Evolutionary conservation across 805 yeast species (phyloP).

Genomic region (Wickerhamomyces silvicola): DNA sequence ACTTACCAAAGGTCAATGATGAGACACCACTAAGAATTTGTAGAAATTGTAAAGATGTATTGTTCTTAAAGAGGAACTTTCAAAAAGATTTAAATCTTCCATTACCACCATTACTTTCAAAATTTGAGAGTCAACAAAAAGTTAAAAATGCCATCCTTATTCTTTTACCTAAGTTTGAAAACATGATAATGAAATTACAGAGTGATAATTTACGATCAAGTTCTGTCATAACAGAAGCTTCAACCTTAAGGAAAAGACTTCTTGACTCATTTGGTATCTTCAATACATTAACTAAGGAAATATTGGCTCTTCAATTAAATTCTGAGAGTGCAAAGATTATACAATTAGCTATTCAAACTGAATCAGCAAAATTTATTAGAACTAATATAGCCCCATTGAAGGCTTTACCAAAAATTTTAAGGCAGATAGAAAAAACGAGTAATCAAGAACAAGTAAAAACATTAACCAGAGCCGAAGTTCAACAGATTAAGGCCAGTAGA

Average conservation of each 20-base stretch:
- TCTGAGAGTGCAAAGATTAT: conserved; percentile 39
- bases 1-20: conserved; percentile 18
- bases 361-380: conserved; percentile 57
- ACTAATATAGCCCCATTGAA: conserved; percentile 60
- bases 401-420: conserved; percentile 43
- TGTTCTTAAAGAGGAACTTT: conserved; percentile 52
- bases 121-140: conserved; percentile 35
- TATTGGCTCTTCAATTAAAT: conserved; percentile 27
- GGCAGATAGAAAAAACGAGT: conserved; percentile 15
- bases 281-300: conserved; percentile 42
- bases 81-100: conserved; percentile 30
- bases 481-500: conserved; percentile 51
- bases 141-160: conserved; percentile 31
- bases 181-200: conserved; percentile 28
- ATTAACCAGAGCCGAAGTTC: conserved; percentile 34
- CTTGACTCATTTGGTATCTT: conserved; percentile 44
- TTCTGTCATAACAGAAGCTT: conserved; percentile 29
- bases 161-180: conserved; percentile 38
- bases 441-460: conserved; percentile 13
- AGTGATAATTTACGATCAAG: conserved; percentile 24
- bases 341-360: conserved; percentile 49
- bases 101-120: conserved; percentile 31
- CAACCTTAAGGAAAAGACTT: conserved; percentile 36
- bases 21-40: conserved; percentile 52
- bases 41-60: conserved; percentile 53